phyloP scores from a whole-genome alignment of 768 basidiomycete species.

The Sarcomyxa edulis region DNA sequence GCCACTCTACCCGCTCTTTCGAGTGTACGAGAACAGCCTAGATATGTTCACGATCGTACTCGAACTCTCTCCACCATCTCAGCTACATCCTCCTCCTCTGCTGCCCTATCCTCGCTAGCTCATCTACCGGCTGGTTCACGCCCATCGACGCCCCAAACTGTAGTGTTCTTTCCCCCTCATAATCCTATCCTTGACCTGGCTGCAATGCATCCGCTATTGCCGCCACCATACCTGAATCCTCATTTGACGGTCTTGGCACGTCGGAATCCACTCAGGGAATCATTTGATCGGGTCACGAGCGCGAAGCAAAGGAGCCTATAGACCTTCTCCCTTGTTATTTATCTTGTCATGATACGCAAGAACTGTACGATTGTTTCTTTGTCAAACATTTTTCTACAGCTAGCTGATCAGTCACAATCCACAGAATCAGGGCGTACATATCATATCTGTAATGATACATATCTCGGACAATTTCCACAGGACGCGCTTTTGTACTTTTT shows the following conservation, averaged over 20 bases:
- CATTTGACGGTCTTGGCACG: conserved; percentile 66
- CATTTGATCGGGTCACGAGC: conserved; percentile 58
- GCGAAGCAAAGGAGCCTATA: conserved; percentile 41
- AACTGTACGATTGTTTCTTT: too few relatives aligned
- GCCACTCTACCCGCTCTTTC: conserved; percentile 48
- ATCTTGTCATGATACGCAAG: too few relatives aligned
- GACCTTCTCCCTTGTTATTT: conserved; percentile 1
- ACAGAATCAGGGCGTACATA: too few relatives aligned
- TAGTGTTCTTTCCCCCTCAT: conserved; percentile 60
- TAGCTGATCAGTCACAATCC: too few relatives aligned
- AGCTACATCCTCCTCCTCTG: conserved; percentile 39
- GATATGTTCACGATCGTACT: conserved; percentile 32
- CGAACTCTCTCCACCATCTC: conserved; percentile 59
- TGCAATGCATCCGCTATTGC: conserved; percentile 64
- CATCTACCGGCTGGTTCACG: conserved; percentile 46
- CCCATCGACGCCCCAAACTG: conserved; percentile 41
- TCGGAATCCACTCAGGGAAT: conserved; percentile 63
- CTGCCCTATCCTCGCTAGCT: conserved; percentile 52
- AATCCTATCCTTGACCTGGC: conserved; percentile 52
- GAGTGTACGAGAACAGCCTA: conserved; percentile 22
- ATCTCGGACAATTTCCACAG: too few relatives aligned
- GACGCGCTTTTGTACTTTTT: too few relatives aligned
- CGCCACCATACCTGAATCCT: conserved; percentile 64
- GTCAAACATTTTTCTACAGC: too few relatives aligned
- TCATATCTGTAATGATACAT: too few relatives aligned